phyloP scores from a whole-genome alignment of 2,329 filamentous ascomycete genomes.

The Penicillium sp. region DNA sequence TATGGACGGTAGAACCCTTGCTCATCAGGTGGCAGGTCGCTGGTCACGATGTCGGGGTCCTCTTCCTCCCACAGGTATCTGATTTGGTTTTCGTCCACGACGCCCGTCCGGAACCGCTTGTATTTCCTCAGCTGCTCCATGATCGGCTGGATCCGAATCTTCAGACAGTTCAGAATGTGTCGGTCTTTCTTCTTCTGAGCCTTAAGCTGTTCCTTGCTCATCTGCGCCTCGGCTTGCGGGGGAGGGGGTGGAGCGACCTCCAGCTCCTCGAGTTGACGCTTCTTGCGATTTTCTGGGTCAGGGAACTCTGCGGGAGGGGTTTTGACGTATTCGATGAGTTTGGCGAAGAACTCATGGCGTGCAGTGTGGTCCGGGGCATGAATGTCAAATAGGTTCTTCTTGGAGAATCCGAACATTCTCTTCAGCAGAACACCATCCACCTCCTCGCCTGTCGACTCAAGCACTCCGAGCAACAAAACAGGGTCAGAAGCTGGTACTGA shows the following conservation, averaged over 20 bases:
- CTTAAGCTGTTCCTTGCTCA: slow-evolving; percentile 76
- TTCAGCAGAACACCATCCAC: slow-evolving; percentile 64
- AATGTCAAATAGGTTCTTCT: slow-evolving; percentile 72
- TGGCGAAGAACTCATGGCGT: slow-evolving; percentile 76
- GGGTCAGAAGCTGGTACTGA: slow-evolving; percentile 88
- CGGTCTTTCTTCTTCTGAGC: slow-evolving; percentile 78
- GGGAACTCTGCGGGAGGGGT: slow-evolving; percentile 84
- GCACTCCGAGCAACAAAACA: slow-evolving; percentile 80
- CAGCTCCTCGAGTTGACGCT: slow-evolving; percentile 74
- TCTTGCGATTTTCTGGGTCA: slow-evolving; percentile 81
- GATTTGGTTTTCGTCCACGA: slow-evolving; percentile 71
- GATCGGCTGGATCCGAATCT: slow-evolving; percentile 84
- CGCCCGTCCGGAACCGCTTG: slow-evolving; percentile 78
- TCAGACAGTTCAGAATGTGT: slow-evolving; percentile 79
- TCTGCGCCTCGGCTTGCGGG: slow-evolving; percentile 58
- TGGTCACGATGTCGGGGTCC: slow-evolving; percentile 65
- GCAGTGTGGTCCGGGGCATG: slow-evolving; percentile 59
- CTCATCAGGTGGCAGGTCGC: slow-evolving; percentile 58
- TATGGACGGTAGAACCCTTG: slow-evolving; percentile 68
- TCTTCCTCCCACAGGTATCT: slow-evolving; percentile 81
- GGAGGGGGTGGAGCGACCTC: slow-evolving; percentile 71
- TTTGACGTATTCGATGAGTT: slow-evolving; percentile 71
- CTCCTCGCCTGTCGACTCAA: slow-evolving; percentile 66
- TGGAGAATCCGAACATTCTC: slow-evolving; percentile 83
- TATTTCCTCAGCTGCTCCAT: slow-evolving; percentile 98